These are phyloP conservation scores for Cyanidiococcus yangmingshanensis DNA, from an alignment of 23 red algal species.

Conservation along the genomic window DNA sequence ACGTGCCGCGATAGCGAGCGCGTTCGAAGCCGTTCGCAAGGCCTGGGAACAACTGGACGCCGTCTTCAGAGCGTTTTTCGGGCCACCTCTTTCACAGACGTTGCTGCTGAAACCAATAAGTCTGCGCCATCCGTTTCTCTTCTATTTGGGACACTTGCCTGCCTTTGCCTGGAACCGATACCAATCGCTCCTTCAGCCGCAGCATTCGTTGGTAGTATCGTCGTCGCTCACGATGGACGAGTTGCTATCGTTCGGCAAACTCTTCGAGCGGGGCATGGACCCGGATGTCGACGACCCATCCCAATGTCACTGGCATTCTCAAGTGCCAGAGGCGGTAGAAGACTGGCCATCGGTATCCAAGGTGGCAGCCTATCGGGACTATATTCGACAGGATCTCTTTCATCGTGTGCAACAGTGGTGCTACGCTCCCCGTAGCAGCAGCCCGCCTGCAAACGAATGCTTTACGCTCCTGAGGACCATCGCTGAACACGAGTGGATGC, in stretches of 20 bases:
- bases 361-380: constrained; percentile 37
- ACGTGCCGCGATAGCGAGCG: background rate
- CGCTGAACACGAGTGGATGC: constrained; percentile 87
- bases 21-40: background rate
- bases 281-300: constrained; percentile 77
- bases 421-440: background rate
- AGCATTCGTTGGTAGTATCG: background rate
- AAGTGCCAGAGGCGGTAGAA: constrained; percentile 32
- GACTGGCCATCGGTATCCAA: constrained; percentile 30
- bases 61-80: constrained; percentile 21
- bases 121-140: constrained; percentile 79
- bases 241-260: constrained; percentile 32
- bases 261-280: constrained; percentile 82
- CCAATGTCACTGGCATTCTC: constrained; percentile 44
- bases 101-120: constrained; percentile 41
- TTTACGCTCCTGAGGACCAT: constrained; percentile 22
- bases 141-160: constrained; percentile 75
- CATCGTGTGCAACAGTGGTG: background rate
- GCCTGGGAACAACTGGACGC: constrained; percentile 14
- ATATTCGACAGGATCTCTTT: constrained; percentile 25
- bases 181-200: background rate
- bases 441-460: background rate
- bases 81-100: background rate
- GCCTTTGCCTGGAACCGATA: constrained; percentile 47
- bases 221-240: background rate